phyloP scores from a whole-genome alignment of 2,329 filamentous ascomycete genomes.

The Ophiosphaerella korrae region DNA sequence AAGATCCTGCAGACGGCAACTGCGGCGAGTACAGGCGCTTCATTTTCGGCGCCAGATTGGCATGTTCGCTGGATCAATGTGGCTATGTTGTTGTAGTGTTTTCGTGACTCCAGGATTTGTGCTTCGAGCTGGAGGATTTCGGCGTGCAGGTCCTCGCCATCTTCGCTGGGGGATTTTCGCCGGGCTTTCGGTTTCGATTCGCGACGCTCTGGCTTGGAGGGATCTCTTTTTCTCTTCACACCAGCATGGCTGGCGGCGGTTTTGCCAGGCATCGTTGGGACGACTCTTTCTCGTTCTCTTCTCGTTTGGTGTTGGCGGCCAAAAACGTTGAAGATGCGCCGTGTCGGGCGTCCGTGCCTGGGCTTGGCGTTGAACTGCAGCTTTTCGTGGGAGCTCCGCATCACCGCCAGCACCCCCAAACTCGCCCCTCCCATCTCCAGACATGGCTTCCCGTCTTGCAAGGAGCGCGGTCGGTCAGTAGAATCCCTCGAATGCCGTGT shows the following conservation, averaged over 20 bases:
- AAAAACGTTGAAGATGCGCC: constrained; percentile 26
- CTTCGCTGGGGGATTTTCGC: constrained; percentile 35
- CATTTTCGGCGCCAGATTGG: constrained; percentile 57
- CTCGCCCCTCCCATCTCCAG: constrained; percentile 56
- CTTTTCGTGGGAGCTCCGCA: constrained; percentile 16
- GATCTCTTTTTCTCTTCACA: constrained; percentile 52
- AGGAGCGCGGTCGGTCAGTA: constrained; percentile 91
- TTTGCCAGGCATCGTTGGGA: constrained; percentile 43
- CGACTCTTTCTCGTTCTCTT: neutral
- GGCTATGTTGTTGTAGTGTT: constrained; percentile 90
- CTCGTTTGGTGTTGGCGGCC: constrained; percentile 6
- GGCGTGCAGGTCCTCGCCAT: constrained; percentile 59
- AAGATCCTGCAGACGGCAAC: constrained; percentile 88
- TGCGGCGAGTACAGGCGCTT: constrained; percentile 69
- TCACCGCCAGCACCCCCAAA: constrained; percentile 35
- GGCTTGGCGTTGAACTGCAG: constrained; percentile 31
- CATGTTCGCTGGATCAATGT: constrained; percentile 65
- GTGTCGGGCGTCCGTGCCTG: constrained; percentile 17
- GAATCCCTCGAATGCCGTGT: constrained; percentile 21
- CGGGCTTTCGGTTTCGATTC: constrained; percentile 47
- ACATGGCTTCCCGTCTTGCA: constrained; percentile 98
- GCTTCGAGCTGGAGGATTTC: constrained; percentile 77
- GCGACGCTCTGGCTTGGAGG: constrained; percentile 41
- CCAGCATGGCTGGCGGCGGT: constrained; percentile 32
- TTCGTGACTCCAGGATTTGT: constrained; percentile 81